phyloP scores from a whole-genome alignment of 2,329 filamentous ascomycete species.

The Talaromyces sp. region DNA sequence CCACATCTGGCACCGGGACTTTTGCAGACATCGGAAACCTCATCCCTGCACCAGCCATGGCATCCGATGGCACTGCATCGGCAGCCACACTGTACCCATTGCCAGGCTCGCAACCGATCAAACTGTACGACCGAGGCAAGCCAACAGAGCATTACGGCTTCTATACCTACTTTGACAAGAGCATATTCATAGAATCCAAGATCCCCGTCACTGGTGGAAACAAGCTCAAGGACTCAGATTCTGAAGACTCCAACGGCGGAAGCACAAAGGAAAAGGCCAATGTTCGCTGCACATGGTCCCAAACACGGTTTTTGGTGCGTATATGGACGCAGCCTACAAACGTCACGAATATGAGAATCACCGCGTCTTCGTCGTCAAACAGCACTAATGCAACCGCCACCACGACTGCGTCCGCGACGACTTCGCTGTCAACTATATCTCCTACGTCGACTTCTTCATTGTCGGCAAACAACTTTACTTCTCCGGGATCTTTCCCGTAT shows the following conservation, averaged over 20 bases:
- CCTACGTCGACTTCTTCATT: slow-evolving; percentile 13
- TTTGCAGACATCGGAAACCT: slow-evolving; percentile 23
- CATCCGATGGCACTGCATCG: slow-evolving; percentile 66
- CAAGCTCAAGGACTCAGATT: slow-evolving; percentile 32
- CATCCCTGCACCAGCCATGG: slow-evolving; percentile 61
- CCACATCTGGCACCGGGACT: not conserved
- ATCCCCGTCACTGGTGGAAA: slow-evolving; percentile 39
- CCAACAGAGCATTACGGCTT: slow-evolving; percentile 87
- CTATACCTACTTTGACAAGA: slow-evolving; percentile 86
- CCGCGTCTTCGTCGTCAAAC: slow-evolving; percentile 12
- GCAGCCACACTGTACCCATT: slow-evolving; percentile 68
- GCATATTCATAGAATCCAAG: slow-evolving; percentile 70
- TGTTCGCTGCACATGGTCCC: slow-evolving; percentile 54
- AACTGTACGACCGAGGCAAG: slow-evolving; percentile 77
- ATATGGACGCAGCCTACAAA: slow-evolving; percentile 56
- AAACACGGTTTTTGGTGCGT: slow-evolving; percentile 58
- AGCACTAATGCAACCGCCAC: slow-evolving; percentile 9
- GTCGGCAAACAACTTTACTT: slow-evolving; percentile 43
- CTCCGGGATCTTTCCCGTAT: slow-evolving; percentile 58
- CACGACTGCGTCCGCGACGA: slow-evolving; percentile 16
- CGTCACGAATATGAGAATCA: slow-evolving; percentile 20
- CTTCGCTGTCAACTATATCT: slow-evolving; percentile 7
- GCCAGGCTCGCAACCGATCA: slow-evolving; percentile 67
- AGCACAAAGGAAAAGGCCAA: slow-evolving; percentile 42
- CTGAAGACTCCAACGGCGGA: slow-evolving; percentile 49